Conservation (phyloP, 805 yeast species). For the Vanderwaltozyma polyspora region DNA sequence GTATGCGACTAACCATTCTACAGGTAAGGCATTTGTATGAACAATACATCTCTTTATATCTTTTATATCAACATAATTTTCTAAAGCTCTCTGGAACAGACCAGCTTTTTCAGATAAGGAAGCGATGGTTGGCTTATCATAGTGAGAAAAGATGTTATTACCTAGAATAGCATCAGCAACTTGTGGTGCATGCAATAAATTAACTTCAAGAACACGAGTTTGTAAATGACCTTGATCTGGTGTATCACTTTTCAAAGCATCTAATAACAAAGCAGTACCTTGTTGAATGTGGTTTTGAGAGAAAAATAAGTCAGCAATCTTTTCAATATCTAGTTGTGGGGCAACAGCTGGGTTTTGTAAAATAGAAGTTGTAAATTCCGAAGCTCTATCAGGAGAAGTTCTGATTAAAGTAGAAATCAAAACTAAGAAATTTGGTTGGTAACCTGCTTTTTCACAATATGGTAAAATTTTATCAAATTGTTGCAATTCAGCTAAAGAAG, state of each 20-base stretch:
- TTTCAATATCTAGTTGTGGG: conserved; percentile 62
- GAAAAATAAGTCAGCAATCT: conserved; percentile 84
- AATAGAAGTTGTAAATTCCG: conserved; percentile 88
- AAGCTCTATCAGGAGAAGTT: conserved; percentile 93
- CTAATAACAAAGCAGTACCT: conserved; percentile 93
- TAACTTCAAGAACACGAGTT: conserved; percentile 86
- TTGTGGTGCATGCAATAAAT: conserved; percentile 93
- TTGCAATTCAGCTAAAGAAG: conserved; percentile 86
- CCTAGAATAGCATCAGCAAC: conserved; percentile 98
- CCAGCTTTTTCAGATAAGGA: conserved; percentile 94
- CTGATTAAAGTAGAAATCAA: conserved; percentile 84
- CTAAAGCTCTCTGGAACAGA: conserved; percentile 87
- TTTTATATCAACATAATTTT: conserved; percentile 85
- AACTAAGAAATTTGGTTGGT: conserved; percentile 80
- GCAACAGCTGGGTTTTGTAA: conserved; percentile 52
- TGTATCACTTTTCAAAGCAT: conserved; percentile 85
- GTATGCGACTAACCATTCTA: conserved; percentile 87
- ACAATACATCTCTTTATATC: conserved; percentile 93
- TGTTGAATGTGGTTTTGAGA: conserved; percentile 92
- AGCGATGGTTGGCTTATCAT: conserved; percentile 89
- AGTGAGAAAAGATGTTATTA: conserved; percentile 89
- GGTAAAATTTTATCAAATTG: conserved; percentile 94
- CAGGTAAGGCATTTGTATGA: conserved; percentile 72
- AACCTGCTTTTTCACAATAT: conserved; percentile 80
- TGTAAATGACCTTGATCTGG: conserved; percentile 95